phyloP scores from a whole-genome alignment of 257 asterid genomes.

The Solanum raphanifolium region DNA sequence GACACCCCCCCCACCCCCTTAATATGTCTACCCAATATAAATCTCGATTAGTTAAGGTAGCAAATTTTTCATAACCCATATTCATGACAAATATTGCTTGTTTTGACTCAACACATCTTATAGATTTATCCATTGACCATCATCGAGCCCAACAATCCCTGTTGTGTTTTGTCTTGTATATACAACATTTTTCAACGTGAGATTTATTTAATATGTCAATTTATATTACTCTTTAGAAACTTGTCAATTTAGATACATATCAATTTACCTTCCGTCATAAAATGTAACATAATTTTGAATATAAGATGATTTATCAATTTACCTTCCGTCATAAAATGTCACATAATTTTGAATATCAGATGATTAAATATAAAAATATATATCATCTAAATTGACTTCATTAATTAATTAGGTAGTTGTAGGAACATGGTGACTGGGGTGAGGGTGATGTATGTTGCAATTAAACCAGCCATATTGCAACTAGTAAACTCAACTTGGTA shows the following conservation, averaged over 20 bases:
- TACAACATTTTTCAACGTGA: no score
- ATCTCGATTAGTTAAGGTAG: not conserved
- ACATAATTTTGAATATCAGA: not conserved
- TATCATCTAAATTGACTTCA: not conserved
- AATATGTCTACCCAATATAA: not conserved
- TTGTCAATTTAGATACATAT: no score
- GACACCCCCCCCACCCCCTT: accelerated
- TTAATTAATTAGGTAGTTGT: not conserved
- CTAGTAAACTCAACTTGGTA: not conserved
- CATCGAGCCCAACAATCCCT: no score
- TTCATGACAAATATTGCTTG: not conserved
- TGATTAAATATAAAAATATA: not conserved
- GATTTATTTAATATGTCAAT: no score
- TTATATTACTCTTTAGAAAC: no score
- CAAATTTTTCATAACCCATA: no score
- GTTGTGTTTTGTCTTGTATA: no score
- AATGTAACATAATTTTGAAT: not conserved
- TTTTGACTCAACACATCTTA: no score
- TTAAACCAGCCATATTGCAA: not conserved
- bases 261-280: not conserved
- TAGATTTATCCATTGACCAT: no score
- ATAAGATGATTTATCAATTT: not conserved
- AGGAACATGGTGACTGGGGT: not conserved
- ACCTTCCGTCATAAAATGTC: not conserved
- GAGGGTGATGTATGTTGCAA: not conserved